Evolutionary conservation across 2,329 filamentous ascomycete species (phyloP), one percentile per base, ranked within the genome.

Genomic region (Pseudogymnoascus sp.): DNA sequence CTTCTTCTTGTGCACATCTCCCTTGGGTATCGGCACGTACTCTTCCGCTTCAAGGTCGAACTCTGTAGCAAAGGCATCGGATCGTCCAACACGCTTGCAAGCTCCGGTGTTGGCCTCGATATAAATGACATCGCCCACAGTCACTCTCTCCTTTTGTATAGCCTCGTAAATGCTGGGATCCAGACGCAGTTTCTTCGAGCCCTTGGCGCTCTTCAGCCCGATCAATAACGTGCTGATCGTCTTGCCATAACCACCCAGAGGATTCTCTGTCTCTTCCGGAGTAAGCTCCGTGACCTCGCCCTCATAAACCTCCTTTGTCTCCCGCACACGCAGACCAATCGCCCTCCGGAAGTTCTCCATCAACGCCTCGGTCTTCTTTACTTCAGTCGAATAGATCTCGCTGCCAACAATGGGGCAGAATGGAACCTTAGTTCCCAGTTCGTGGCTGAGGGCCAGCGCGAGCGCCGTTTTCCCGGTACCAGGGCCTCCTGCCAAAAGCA

Each of bases 1-100:
- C 82, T 99, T 99, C 86, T 97, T 97, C 85, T 99, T 99, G 81
- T 97, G 95, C 61, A 99, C 95, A 72, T 99, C 95, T 63, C 95
- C 95, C 81, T 99, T 99, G 63, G 95, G 95, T 67, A 99, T 96
- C 5, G 95, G 95, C 67, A 99, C 95, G 75, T 99, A 99, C 78
- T 99, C 95, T 78, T 99, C 95, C 1, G 95, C 95, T 79, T 99
- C 95, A 59, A 99, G 86, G 75, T 99, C 95, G 75, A 99, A 99
- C 75, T 99, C 95, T 60, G 95, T 99, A 28, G 93, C 93, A 75
- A 97, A 97, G 28, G 95, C 95, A 75, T 99, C 95, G 52, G 91
- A 96, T 72, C 95, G 85, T 60, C 95, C 95, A 9, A 99, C 95
- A 70, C 95, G 87, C 81, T 99, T 99, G 80, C 96, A 96, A 58